phyloP scores from a whole-genome alignment of 345 rosid species.

The Aquilaria sinensis region DNA sequence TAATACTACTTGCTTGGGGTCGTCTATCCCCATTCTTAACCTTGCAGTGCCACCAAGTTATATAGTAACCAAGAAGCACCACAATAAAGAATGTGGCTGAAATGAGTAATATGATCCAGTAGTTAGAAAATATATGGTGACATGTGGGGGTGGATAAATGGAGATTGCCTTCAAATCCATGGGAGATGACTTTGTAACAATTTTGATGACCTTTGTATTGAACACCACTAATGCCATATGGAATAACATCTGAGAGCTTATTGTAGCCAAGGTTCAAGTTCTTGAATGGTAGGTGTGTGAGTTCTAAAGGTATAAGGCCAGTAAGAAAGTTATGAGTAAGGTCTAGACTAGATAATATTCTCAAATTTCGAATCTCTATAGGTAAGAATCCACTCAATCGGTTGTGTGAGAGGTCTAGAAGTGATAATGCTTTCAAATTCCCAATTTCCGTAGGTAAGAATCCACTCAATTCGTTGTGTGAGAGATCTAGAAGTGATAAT shows the following conservation, averaged over 20 bases:
- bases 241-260: neutral
- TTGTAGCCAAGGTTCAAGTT: neutral
- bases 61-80: too few relatives aligned
- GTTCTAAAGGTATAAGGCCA: neutral
- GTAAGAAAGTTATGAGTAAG: conserved; percentile 1
- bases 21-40: too few relatives aligned
- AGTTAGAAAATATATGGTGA: too few relatives aligned
- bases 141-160: too few relatives aligned
- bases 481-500: neutral
- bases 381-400: conserved; percentile 6
- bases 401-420: conserved; percentile 2
- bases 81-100: too few relatives aligned
- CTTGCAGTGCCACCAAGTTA: too few relatives aligned
- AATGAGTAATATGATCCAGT: too few relatives aligned
- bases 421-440: neutral
- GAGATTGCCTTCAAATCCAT: neutral
- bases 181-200: too few relatives aligned
- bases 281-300: neutral
- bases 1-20: neutral
- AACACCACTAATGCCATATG: neutral
- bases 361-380: neutral
- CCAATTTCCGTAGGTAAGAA: neutral
- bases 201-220: too few relatives aligned
- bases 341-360: neutral
- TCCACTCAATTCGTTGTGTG: neutral